Base-by-base conservation (phyloP, 805 yeast genomes). In the Ogataea haglerorum region DNA sequence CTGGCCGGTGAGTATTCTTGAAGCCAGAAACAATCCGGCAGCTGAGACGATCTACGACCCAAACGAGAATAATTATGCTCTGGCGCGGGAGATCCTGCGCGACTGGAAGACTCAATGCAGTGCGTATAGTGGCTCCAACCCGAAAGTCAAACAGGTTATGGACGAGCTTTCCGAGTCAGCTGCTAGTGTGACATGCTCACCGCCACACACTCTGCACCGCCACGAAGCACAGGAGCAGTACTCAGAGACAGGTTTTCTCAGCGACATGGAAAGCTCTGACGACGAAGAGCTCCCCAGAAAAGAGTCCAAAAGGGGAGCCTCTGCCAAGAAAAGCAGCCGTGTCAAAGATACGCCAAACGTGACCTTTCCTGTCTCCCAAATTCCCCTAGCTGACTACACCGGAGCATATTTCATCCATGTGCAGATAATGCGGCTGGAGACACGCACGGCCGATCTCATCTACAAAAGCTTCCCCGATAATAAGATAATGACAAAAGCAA, bases 361-460 rank as follows among this genome's bases (percentile, higher is more conserved):
- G 14, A 37, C 30, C 13, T n/a, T 17, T n/a, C 34, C 28, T 6
- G 15, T 22, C 15, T 16, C 32, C n/a, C 28, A 26, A 6, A 38
- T 38, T 13, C 42, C 42, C 4, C 14, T 38, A 28, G 14, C 16
- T n/a, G 19, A 28, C 30, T 38, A 38, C 22, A 13, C 34, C 3
- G 43, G 43, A 4, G 34, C 43, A n/a, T 40, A 34, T 14, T 40
- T 34, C 34, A 21, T 40, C 8, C n/a, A 34, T 18, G 43, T 40
- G 22, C 21, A 34, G 22, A 24, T 40, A 4, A 18, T 27, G 27
- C 33, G 37, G 32, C 31, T 38, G 28, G 42, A 38, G 17, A 33
- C 36, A 15, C 30, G 42, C 15, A 15, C 37, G 7, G 30, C 13
- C 12, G 42, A 38, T 22, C 37, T 38, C 17, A 21, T 38, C 12